Evolutionary conservation across 1,284 basidiomycete genomes (phyloP), one percentile per base, ranked within the genome.

Genomic region (Malassezia dermatis): DNA sequence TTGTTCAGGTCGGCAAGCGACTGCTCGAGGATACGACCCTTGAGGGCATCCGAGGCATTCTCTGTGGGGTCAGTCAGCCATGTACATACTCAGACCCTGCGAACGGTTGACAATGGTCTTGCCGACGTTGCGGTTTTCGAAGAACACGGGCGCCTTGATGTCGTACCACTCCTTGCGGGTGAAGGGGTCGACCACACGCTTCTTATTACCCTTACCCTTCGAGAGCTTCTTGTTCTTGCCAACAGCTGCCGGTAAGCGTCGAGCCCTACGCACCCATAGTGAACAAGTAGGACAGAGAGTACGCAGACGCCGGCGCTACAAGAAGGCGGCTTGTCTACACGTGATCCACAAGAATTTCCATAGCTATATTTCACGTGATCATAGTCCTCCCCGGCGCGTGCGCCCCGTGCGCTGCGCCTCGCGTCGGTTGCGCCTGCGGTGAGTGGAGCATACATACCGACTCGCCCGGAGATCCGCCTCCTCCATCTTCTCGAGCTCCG

Each of bases 81-180:
- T 24, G 39, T 32, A 84, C 89, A 73, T 78, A 93, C 90, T 94
- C 78, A 98, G 80, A 79, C 94, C 94, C 80, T 89, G 86, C 48
- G 93, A 94, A 77, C 93, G 83, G 84, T 99, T 99, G 77, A 87
- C 90, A 68, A 98, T 84, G 59, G 94, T 99, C 84, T 96, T 96
- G 78, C 94, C 94, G 74, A 91, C 86, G 77, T 94, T 94, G 77
- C 86, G 84, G 73, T 86, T 84, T 79, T 96, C 93, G 78, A 99
- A 99, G 79, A 89, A 90, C 67, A 89, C 91, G 56, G 94, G 94
- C 8, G 91, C 93, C 80, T 95, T 96, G 80, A 99, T 86, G 78
- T 96, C 90, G 80, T 93, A 99, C 94, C 94, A 98, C 76, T 98
- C 93, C 82, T 99, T 99, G 80, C 93, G 86, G 71, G 93, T 86